phyloP scores from a whole-genome alignment of 2,329 filamentous ascomycete species.

The Aschersonia sp. region DNA sequence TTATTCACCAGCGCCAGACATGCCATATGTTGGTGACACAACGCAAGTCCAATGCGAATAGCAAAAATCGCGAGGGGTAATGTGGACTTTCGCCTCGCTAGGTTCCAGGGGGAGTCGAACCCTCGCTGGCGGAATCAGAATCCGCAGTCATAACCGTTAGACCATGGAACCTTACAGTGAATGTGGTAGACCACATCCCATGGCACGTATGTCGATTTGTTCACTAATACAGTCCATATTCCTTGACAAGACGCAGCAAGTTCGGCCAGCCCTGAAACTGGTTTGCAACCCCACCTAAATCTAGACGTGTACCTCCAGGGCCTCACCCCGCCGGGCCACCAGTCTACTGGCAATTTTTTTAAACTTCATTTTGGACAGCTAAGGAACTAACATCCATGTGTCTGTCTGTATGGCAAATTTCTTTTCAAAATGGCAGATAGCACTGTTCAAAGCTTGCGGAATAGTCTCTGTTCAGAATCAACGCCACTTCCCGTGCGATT shows the following conservation, averaged over 20 bases:
- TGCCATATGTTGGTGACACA: no score
- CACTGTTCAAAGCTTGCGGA: slow-evolving; percentile 51
- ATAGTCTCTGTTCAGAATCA: slow-evolving; percentile 65
- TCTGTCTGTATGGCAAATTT: background rate
- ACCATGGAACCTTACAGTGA: slow-evolving; percentile 15
- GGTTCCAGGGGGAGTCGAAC: slow-evolving; percentile 21
- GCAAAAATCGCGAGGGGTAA: background rate
- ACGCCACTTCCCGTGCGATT: slow-evolving; percentile 80
- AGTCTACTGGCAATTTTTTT: slow-evolving; percentile 9
- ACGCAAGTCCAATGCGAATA: no score
- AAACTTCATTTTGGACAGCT: background rate
- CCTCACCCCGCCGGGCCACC: no score
- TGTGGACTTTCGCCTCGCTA: slow-evolving; percentile 2
- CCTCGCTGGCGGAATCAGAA: slow-evolving; percentile 21
- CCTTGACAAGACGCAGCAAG: background rate
- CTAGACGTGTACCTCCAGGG: slow-evolving; percentile 1
- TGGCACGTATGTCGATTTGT: background rate
- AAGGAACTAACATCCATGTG: no score
- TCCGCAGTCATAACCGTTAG: slow-evolving; percentile 23
- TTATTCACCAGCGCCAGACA: no score
- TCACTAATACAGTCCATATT: background rate
- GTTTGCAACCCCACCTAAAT: slow-evolving; percentile 16
- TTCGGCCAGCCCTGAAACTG: background rate
- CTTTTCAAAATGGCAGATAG: slow-evolving; percentile 11
- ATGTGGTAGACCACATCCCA: slow-evolving; percentile 13